Evolutionary conservation across 2,329 filamentous ascomycete genomes (phyloP).

Genomic region (Alternaria longipes): DNA sequence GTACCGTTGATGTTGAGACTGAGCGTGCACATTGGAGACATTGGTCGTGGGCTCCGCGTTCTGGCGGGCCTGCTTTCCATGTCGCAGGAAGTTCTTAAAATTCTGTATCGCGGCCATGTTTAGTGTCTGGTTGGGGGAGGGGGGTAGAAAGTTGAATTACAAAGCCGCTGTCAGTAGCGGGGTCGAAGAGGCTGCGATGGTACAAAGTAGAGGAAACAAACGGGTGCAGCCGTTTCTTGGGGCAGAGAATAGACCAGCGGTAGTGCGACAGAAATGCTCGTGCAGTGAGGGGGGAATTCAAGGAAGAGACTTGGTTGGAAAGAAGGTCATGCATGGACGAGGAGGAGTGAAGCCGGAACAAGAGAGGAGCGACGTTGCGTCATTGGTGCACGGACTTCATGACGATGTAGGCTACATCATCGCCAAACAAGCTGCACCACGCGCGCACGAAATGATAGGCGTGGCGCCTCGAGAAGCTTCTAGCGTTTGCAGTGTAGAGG

Average conservation of each 20-base stretch:
- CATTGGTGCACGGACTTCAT: slow-evolving; percentile 24
- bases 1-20: slow-evolving; percentile 64
- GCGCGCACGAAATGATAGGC: slow-evolving; percentile 21
- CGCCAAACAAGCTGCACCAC: slow-evolving; percentile 27
- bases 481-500: not conserved
- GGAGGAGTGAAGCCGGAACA: slow-evolving; percentile 33
- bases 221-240: slow-evolving; percentile 30
- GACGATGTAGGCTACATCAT: slow-evolving; percentile 41
- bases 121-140: slow-evolving; percentile 22
- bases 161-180: slow-evolving; percentile 29
- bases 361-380: slow-evolving; percentile 28
- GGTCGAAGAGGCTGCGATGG: slow-evolving; percentile 28
- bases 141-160: slow-evolving; percentile 11
- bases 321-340: slow-evolving; percentile 34
- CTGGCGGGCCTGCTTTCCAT: slow-evolving; percentile 92
- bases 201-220: slow-evolving; percentile 12
- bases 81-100: slow-evolving; percentile 97
- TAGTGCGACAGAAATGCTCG: slow-evolving; percentile 23
- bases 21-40: slow-evolving; percentile 70
- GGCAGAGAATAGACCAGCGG: slow-evolving; percentile 18
- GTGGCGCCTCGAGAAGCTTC: slow-evolving; percentile 3
- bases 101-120: slow-evolving; percentile 83
- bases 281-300: slow-evolving; percentile 19
- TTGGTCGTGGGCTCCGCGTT: slow-evolving; percentile 70
- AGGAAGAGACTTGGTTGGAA: slow-evolving; percentile 27